Base-by-base conservation (phyloP, 352 stramenopile species). In the Halophytophthora batemanensis region DNA sequence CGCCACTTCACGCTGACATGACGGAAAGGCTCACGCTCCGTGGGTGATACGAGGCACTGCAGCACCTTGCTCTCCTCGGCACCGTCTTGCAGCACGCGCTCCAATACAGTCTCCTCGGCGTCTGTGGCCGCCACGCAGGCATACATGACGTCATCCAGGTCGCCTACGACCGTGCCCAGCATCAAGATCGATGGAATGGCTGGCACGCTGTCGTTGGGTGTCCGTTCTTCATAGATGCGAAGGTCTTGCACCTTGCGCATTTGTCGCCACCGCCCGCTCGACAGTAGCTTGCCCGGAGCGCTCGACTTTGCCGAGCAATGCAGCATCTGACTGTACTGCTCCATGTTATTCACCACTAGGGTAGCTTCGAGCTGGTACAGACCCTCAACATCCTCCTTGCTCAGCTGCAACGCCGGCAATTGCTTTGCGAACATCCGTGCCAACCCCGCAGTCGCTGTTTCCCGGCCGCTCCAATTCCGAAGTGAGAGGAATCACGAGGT, bases 1-100 rank as follows among this genome's bases (percentile, higher is more conserved):
- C 61, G 44, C 68, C 74, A 81, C 31, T 76, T 81, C 47, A 85
- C 49, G 23, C 66, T 74, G 8, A 71, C 54, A 15, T 79, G 77
- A 11, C 59, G 58, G 46, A 78, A 74, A 17, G 71, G 74, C 8
- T 77, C 53, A 14, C 69, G 46, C 0, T 66, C 45, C 4, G 45
- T 62, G 12, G 50, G 59, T 1, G 35, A 23, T 14, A 56, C 33
- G 0, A 66, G 19, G 15, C 53, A 58, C 11, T 35, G 41, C 10
- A 69, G 46, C 31, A 72, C 39, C 49, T 62, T 59, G 55, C 59
- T 66, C 15, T 59, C 59, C 25, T 62, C 42, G 13, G 41, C 48
- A 18, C 59, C 60, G 35, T 86, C 62, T 33, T 66, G 49, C 8
- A 77, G 50, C 42, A 77, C 66, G 15, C 55, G 53, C n/a, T 54